Evolutionary conservation across 1,284 basidiomycete genomes (phyloP).

Genomic region (Ceratobasidium sp.): DNA sequence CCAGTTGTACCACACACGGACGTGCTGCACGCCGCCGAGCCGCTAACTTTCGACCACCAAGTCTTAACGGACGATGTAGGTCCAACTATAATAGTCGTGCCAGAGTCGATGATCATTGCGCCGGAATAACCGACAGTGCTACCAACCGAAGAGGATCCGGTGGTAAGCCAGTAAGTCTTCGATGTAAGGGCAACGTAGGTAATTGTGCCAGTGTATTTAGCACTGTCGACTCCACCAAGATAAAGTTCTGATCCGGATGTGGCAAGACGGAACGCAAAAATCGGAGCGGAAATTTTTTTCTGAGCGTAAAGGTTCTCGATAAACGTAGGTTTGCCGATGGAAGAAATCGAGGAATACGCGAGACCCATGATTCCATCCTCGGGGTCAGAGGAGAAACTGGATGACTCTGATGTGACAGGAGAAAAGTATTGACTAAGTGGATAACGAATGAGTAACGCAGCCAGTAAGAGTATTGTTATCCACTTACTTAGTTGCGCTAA

Average conservation of each 20-base stretch:
- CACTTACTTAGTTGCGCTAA: conserved; percentile 53
- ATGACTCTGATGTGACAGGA: conserved; percentile 38
- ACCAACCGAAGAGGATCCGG: conserved; percentile 29
- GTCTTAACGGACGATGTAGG: conserved; percentile 47
- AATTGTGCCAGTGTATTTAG: conserved; percentile 60
- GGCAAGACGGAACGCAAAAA: conserved; percentile 72
- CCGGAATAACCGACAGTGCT: conserved; percentile 48
- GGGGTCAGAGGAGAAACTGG: conserved; percentile 46
- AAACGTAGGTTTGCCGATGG: conserved; percentile 46
- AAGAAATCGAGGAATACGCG: conserved; percentile 50
- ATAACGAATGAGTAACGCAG: background rate
- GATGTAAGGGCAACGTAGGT: conserved; percentile 54
- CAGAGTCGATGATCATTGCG: conserved; percentile 51
- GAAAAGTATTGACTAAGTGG: conserved; percentile 32
- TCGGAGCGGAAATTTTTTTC: conserved; percentile 58
- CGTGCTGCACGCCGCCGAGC: conserved; percentile 43
- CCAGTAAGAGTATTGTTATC: background rate
- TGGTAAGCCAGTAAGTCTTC: conserved; percentile 43
- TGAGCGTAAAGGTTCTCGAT: conserved; percentile 54
- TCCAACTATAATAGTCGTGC: conserved; percentile 53
- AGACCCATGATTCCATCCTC: conserved; percentile 53
- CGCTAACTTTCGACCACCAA: conserved; percentile 51
- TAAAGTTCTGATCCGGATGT: conserved; percentile 68
- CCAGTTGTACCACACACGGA: conserved; percentile 45
- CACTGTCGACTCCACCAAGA: conserved; percentile 67